These are phyloP conservation scores for Amaranthus palmeri DNA, from an alignment of 148 eudicot genomes.

Conservation along the genomic window DNA sequence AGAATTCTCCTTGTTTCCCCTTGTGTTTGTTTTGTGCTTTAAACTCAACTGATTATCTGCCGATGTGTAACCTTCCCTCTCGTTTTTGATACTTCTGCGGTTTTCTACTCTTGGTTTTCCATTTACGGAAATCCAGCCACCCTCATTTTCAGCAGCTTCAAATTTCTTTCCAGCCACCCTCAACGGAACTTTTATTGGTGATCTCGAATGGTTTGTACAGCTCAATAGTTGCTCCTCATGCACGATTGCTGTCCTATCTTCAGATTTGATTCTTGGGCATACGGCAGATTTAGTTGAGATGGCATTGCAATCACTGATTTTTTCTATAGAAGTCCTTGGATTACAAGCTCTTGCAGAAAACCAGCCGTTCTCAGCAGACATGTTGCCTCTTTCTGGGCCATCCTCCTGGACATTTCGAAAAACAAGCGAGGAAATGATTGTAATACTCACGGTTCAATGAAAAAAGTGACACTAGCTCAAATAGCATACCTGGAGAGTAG, in stretches of 20 bases:
- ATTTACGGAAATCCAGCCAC: conserved; percentile 29
- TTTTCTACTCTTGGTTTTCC: conserved; percentile 17
- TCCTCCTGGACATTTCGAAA: conserved; percentile 15
- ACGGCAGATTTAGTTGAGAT: neutral
- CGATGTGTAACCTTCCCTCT: conserved; percentile 15
- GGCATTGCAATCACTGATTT: neutral
- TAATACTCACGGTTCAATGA: neutral
- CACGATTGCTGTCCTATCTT: neutral
- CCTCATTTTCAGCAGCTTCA: conserved; percentile 20
- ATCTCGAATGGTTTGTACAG: neutral
- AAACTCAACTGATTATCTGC: conserved; percentile 35
- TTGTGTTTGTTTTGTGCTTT: conserved; percentile 26
- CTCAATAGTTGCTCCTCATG: conserved; percentile 8
- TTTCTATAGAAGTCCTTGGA: neutral
- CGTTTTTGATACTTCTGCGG: conserved; percentile 30
- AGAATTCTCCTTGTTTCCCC: conserved; percentile 24
- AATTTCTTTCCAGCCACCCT: conserved; percentile 4
- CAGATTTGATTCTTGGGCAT: neutral
- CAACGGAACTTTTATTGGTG: conserved; percentile 4
- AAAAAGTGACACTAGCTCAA: neutral
- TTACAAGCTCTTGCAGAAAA: conserved; percentile 11
- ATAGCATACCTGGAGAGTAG: conserved; percentile 28
- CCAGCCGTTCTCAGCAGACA: conserved; percentile 3
- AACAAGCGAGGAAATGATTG: neutral
- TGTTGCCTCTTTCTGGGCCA: conserved; percentile 8